Percentiles rank a stretch among this genome's conserved stretches.
Conservation (phyloP, 768 basidiomycete species). For the Austroboletus festivus region DNA sequence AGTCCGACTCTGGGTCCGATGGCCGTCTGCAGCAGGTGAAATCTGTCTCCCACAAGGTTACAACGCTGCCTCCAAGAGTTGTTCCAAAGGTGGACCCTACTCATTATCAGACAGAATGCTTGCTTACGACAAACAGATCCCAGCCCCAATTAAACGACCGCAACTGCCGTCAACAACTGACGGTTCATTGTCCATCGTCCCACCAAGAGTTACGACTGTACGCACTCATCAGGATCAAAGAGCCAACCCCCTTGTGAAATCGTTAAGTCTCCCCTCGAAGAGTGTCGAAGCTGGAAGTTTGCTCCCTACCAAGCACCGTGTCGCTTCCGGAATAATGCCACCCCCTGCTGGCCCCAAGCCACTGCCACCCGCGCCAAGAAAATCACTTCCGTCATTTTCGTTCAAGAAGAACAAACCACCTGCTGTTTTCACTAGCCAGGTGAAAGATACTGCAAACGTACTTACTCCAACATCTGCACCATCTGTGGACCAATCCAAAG, state of each 20-base stretch:
- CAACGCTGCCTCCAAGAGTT: background rate
- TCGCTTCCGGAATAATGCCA: constrained; percentile 40
- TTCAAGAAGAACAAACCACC: constrained; percentile 43
- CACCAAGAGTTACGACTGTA: constrained; percentile 12
- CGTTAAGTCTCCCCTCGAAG: constrained; percentile 22
- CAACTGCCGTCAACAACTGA: background rate
- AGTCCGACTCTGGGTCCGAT: constrained; percentile 21
- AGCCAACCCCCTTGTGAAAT: constrained; percentile 31
- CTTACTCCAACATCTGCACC: constrained; percentile 8
- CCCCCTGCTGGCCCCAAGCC: constrained; percentile 36
- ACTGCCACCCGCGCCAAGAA: constrained; percentile 20
- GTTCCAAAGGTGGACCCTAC: constrained; percentile 11
- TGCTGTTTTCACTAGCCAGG: constrained; percentile 3
- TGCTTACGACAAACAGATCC: constrained; percentile 6
- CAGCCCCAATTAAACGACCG: constrained; percentile 7
- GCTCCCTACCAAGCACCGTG: constrained; percentile 50
- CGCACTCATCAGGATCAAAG: constrained; percentile 33
- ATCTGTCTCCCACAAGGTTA: background rate
- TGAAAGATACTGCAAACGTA: constrained; percentile 13
- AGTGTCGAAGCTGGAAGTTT: constrained; percentile 33
- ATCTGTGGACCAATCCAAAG: constrained; percentile 4
- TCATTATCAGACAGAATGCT: too few species aligned
- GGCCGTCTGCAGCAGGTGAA: background rate
- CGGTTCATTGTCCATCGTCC: constrained; percentile 5
- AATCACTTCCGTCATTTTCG: constrained; percentile 31